Evolutionary conservation across 106 monocot genomes (phyloP), one percentile per base, ranked within the genome.

Genomic region (Narthecium ossifragum): DNA sequence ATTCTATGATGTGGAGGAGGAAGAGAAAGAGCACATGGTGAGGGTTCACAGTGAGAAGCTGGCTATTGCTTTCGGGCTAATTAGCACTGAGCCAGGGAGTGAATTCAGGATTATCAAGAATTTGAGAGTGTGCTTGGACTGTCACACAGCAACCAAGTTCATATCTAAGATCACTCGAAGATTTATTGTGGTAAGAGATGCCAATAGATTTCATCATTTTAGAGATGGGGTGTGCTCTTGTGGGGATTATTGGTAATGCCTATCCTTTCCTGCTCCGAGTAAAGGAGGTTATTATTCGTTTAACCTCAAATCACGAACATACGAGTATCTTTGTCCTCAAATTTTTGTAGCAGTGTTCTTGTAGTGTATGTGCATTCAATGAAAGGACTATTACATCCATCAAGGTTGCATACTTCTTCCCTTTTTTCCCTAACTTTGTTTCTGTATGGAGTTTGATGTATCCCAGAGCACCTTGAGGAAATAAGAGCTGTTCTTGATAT

Each of bases 21-120:
- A 92, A 51, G 92, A 92, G 77, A 87, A 92, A 57, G 87, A 73
- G 41, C 47, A 78, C 5, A 73, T 75, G 72, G 75, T 87, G 26
- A 84, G 64, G 53, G 75, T 83, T 72, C 92, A 92, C 31, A 92
- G 92, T 33, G 92, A 92, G 67, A 87, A 87, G 80, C 57, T 87
- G 21, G 92, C 92, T 1, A 87, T 87, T 53, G 71, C 77, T 8
- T 86, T 92, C 51, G 86, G 86, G 20, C 68, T 92, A 5, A 65
- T 86, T 8, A 87, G 61, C 62, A 64, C 80, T 15, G 67, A 73
- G 14, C 55, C 57, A 28, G 86, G 75, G 56, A 70, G 58, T 13
- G 83, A 86, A 65, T 83, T 92, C 24, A 75, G 68, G 62, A 84
- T 92, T 22, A 81, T 92, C 10, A 87, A 92, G 80, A 87, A 87